A percentile compares a stretch with the other conserved stretches of the same genome.
These are phyloP conservation scores for Kwoniella europaea DNA, from an alignment of 768 basidiomycete species.

Conservation along the genomic window DNA sequence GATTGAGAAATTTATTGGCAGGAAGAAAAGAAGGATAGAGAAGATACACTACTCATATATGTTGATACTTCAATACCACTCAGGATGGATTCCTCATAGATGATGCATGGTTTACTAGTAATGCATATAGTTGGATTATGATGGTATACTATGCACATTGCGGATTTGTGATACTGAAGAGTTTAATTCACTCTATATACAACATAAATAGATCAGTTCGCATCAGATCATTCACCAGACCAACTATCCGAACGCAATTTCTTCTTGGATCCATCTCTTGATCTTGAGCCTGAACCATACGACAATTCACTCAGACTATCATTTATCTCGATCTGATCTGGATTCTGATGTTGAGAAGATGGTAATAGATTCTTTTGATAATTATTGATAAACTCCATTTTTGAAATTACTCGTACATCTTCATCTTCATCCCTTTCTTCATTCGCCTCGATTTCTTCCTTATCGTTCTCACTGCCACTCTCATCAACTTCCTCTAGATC, in stretches of 20 bases:
- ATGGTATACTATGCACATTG: no score
- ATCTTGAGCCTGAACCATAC: background rate
- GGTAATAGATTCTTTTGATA: background rate
- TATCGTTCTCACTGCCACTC: background rate
- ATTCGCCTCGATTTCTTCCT: background rate
- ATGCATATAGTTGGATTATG: no score
- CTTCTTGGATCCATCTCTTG: background rate
- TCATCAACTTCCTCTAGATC: background rate
- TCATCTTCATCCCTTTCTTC: background rate
- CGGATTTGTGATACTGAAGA: no score
- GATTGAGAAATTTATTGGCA: background rate
- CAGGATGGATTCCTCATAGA: background rate
- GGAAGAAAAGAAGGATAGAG: background rate
- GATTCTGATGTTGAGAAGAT: background rate
- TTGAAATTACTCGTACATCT: background rate
- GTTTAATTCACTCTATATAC: no score
- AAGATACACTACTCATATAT: constrained; percentile 2
- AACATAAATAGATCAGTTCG: background rate
- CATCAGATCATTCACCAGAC: background rate
- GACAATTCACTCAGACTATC: background rate
- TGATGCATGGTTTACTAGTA: constrained; percentile 2
- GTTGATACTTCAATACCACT: no score
- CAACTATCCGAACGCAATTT: constrained; percentile 3
- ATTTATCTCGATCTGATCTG: background rate
- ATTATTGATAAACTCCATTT: background rate